Base-by-base conservation (phyloP, 768 basidiomycete species). In the Artomyces pyxidatus region DNA sequence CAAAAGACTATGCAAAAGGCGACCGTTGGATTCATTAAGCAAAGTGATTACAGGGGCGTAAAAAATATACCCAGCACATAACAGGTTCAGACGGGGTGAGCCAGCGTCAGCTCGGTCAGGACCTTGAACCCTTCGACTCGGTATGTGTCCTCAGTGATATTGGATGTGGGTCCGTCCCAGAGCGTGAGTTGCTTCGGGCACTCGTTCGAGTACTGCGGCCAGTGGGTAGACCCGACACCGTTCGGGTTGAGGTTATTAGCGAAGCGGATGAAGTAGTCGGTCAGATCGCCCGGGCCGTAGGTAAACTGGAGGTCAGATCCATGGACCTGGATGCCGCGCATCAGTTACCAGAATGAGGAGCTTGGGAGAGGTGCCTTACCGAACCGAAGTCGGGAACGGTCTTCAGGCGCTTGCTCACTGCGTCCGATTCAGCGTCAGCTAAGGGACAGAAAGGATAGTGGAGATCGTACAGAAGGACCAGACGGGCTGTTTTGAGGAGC, bases 381-480 rank as follows among this genome's bases (percentile, higher is more conserved):
- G 59, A 48, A 26, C 69, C 69, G 0, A 69, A 50, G 3, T 41
- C 12, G 0, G 63, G 59, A 2, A 48, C 57, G 3, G 54, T 45
- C 50, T 68, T 65, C 37, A 62, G 58, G 14, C 64, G 63, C 48
- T 65, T 66, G 56, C 54, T 65, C 41, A 68, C 70, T 71, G 40
- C 2, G 25, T 14, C 32, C 12, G 14, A 14, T 12, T 35, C n/a
- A 38, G 41, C 8, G 51, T 30, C 48, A 17, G 14, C 49, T 6
- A 48, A 22, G 27, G 30, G n/a, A 47, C 19, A 17, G 22, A 12
- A 22, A 1, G 22, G 37, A 48, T 14, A 19, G 30, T 7, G 37
- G 25, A 19, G n/a, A n/a, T n/a, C 62, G 67, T 48, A 71, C 71
- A 41, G 58, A 60, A 71, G 4, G 61, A 60, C 62, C 63, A 71